Conservation (phyloP, 1,284 basidiomycete species). For the Apiotrichum gamsii region DNA sequence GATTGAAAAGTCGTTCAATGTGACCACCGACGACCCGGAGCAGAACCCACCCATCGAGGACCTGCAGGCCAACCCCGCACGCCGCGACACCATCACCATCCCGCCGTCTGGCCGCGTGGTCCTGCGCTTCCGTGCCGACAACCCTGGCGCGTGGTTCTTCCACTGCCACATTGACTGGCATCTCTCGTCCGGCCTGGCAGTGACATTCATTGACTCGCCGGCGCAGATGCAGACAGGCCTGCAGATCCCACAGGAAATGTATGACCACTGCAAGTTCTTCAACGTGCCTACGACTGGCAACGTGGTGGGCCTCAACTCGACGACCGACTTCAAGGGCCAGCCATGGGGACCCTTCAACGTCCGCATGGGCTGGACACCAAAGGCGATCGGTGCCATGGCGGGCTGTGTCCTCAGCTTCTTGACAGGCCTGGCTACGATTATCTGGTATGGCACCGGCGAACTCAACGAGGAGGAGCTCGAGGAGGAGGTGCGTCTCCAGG, state of each 20-base stretch:
- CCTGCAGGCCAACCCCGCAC: slow-evolving; percentile 72
- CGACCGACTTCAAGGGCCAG: slow-evolving; percentile 50
- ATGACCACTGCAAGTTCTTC: slow-evolving; percentile 65
- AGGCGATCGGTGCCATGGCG: slow-evolving; percentile 74
- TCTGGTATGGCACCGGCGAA: slow-evolving; percentile 72
- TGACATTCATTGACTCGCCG: slow-evolving; percentile 47
- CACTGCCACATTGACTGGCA: slow-evolving; percentile 49
- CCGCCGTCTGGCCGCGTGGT: slow-evolving; percentile 48
- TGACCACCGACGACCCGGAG: slow-evolving; percentile 65
- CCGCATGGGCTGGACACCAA: slow-evolving; percentile 61
- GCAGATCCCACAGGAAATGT: slow-evolving; percentile 33
- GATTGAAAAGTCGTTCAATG: slow-evolving; percentile 64
- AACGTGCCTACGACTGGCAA: slow-evolving; percentile 65
- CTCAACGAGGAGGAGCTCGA: slow-evolving; percentile 72
- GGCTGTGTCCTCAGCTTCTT: slow-evolving; percentile 78
- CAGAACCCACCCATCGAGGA: slow-evolving; percentile 76
- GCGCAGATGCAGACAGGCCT: slow-evolving; percentile 38
- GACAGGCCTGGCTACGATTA: slow-evolving; percentile 69
- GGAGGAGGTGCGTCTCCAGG: slow-evolving; percentile 55
- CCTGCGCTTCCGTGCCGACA: slow-evolving; percentile 50
- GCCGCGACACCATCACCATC: slow-evolving; percentile 59
- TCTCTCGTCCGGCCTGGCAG: slow-evolving; percentile 45
- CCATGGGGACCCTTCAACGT: slow-evolving; percentile 63
- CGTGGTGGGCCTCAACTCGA: slow-evolving; percentile 44
- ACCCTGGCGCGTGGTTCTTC: slow-evolving; percentile 53